Conservation (phyloP, 768 basidiomycete species). For the Lentinula detonsa region DNA sequence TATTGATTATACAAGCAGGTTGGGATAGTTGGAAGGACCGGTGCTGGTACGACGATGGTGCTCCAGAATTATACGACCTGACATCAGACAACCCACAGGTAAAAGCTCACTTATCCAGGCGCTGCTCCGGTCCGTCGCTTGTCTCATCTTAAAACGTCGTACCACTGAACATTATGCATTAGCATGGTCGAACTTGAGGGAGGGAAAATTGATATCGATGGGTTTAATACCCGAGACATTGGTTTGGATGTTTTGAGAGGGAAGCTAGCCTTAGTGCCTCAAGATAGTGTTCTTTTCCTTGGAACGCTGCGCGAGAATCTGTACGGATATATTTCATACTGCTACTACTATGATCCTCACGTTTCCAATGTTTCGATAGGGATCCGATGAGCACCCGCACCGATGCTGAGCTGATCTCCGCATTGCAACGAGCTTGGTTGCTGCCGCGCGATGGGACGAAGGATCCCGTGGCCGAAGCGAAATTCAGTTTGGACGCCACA, state of each 20-base stretch:
- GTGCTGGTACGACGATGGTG: conserved; percentile 27
- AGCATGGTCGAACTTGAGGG: conserved; percentile 56
- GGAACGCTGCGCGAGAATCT: conserved; percentile 39
- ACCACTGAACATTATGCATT: neutral
- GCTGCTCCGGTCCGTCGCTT: conserved; percentile 38
- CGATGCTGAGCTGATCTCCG: conserved; percentile 58
- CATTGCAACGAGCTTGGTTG: conserved; percentile 55
- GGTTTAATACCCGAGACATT: conserved; percentile 40
- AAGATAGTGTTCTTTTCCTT: conserved; percentile 48
- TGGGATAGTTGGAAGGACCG: conserved; percentile 27
- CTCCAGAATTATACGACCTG: neutral
- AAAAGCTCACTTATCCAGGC: conserved; percentile 56
- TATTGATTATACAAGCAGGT: neutral
- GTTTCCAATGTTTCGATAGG: conserved; percentile 18
- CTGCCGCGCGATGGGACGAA: conserved; percentile 42
- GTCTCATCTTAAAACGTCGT: conserved; percentile 12
- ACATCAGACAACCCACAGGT: conserved; percentile 18
- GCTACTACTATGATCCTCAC: neutral
- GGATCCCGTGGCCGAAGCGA: conserved; percentile 47
- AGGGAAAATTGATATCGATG: conserved; percentile 52
- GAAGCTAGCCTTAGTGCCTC: conserved; percentile 63
- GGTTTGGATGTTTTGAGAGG: conserved; percentile 48
- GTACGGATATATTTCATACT: conserved; percentile 14
- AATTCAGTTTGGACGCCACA: conserved; percentile 57
- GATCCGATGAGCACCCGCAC: conserved; percentile 48